Evolutionary conservation across 352 stramenopile genomes (phyloP).

Genomic region (Phytopythium kandeliae): DNA sequence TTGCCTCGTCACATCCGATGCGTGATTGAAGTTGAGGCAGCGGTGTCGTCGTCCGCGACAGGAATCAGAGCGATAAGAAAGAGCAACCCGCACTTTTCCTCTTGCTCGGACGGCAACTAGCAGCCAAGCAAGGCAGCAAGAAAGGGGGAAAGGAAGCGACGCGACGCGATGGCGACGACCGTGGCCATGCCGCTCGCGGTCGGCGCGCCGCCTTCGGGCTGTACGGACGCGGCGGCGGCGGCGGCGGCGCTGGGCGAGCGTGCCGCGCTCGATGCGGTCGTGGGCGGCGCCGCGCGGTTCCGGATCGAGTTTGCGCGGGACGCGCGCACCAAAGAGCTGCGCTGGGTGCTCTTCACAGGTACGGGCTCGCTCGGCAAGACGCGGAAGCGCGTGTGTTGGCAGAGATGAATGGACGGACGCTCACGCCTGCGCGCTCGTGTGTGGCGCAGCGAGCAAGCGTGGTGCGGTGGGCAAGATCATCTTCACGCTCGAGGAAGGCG

Average conservation of each 20-base stretch:
- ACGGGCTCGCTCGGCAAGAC: too few relatives aligned
- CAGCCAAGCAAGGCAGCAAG: too few relatives aligned
- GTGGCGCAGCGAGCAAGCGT: slow-evolving; percentile 32
- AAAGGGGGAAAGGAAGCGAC: background rate
- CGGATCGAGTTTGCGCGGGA: slow-evolving; percentile 73
- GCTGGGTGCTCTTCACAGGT: slow-evolving; percentile 79
- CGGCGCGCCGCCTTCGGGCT: background rate
- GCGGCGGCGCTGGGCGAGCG: slow-evolving; percentile 19
- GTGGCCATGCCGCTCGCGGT: background rate
- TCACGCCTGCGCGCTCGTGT: background rate
- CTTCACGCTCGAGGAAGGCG: slow-evolving; percentile 63
- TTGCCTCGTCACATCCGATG: background rate
- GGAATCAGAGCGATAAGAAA: too few relatives aligned
- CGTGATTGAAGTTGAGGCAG: slow-evolving; percentile 1
- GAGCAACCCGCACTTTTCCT: too few relatives aligned
- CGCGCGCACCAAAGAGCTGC: slow-evolving; percentile 58
- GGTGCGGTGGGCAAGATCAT: slow-evolving; percentile 75
- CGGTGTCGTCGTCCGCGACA: too few relatives aligned
- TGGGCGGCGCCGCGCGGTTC: slow-evolving; percentile 37
- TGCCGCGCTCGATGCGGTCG: slow-evolving; percentile 38
- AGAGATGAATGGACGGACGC: background rate
- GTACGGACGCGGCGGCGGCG: background rate
- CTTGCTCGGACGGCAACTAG: too few relatives aligned
- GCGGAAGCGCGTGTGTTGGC: background rate
- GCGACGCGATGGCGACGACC: slow-evolving; percentile 1